Conservation (phyloP, 306 rosid genomes). For the Cicer chorassanicum region DNA sequence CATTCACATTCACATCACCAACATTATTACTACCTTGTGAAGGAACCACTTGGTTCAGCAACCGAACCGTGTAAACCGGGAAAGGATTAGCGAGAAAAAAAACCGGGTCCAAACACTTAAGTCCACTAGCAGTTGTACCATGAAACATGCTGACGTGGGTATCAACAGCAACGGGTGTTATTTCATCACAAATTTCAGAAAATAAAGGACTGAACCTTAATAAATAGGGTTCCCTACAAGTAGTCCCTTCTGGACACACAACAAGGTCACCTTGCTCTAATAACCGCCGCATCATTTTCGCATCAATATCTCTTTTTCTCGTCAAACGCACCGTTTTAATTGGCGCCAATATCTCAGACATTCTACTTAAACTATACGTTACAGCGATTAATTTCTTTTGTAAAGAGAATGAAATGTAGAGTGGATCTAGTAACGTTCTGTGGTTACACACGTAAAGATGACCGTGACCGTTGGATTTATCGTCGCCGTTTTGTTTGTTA, state of each 20-base stretch:
- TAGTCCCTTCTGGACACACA: constrained; percentile 92
- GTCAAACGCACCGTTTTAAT: constrained; percentile 77
- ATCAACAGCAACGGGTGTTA: constrained; percentile 66
- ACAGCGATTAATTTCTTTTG: constrained; percentile 56
- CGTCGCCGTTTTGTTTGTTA: background rate
- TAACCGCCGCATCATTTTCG: constrained; percentile 53
- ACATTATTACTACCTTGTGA: background rate
- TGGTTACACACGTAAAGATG: constrained; percentile 84
- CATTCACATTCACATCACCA: background rate
- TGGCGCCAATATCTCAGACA: constrained; percentile 76
- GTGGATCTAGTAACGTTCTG: constrained; percentile 72
- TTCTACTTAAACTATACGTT: constrained; percentile 79
- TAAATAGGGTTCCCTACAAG: constrained; percentile 85
- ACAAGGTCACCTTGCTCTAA: constrained; percentile 63
- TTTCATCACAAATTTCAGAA: constrained; percentile 60
- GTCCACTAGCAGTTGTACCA: constrained; percentile 88
- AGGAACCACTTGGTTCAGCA: constrained; percentile 44
- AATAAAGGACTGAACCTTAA: constrained; percentile 84
- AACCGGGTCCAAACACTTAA: constrained; percentile 79
- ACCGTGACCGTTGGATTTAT: background rate
- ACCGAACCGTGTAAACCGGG: constrained; percentile 59
- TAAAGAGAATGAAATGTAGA: constrained; percentile 56
- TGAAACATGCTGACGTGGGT: constrained; percentile 75
- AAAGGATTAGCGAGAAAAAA: constrained; percentile 74
- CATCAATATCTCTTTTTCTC: constrained; percentile 58